Conservation (phyloP, 106 monocot genomes). For the Agapanthus africanus region DNA sequence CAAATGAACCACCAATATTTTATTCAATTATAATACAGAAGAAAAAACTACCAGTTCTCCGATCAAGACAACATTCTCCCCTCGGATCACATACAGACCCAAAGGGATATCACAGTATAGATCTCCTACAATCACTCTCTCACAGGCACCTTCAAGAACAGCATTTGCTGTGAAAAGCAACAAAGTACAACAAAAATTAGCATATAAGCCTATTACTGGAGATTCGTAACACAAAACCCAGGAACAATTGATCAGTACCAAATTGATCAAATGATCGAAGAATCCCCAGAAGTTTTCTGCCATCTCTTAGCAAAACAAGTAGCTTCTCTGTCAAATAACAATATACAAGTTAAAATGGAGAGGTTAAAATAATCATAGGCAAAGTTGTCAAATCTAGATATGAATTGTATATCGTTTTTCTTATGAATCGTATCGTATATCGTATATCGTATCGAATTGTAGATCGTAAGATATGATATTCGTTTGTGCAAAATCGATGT, state of each 20-base stretch:
- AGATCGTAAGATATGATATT: too few relatives aligned
- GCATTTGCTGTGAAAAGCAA: conserved; percentile 65
- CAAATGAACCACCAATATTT: background rate
- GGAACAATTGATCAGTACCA: conserved; percentile 42
- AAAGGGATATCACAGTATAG: conserved; percentile 89
- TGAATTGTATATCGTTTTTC: too few relatives aligned
- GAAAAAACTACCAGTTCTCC: conserved; percentile 74
- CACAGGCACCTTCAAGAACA: conserved; percentile 93
- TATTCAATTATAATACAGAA: background rate
- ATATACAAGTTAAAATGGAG: too few relatives aligned
- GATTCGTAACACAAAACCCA: background rate
- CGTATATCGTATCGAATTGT: too few relatives aligned
- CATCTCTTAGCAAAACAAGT: conserved; percentile 83
- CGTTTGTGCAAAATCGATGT: too few relatives aligned
- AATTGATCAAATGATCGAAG: conserved; percentile 99
- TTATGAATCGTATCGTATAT: too few relatives aligned
- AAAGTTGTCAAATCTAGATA: too few relatives aligned
- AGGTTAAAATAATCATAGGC: too few relatives aligned
- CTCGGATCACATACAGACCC: conserved; percentile 94
- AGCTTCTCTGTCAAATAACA: conserved; percentile 74
- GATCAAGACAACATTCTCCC: conserved; percentile 91
- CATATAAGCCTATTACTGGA: background rate
- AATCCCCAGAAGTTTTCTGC: conserved; percentile 87
- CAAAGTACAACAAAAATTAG: background rate
- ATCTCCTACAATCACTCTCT: conserved; percentile 87